Conservation (phyloP, 805 yeast species). For the Isabelozyma rhagii region DNA sequence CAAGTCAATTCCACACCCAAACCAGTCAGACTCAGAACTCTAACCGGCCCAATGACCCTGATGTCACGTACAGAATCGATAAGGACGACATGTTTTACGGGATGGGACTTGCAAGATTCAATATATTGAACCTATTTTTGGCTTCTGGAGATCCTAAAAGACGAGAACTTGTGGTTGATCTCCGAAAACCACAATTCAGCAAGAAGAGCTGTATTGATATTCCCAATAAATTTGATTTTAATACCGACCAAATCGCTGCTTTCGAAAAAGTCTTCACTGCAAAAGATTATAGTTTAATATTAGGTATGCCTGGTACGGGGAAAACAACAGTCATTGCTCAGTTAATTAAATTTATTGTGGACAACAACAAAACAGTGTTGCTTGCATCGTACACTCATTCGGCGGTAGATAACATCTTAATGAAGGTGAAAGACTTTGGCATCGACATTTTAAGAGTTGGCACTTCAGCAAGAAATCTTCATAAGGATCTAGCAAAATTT, state of each 20-base stretch:
- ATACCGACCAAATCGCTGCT: slow-evolving; percentile 70
- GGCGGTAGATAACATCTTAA: slow-evolving; percentile 89
- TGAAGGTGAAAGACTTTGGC: slow-evolving; percentile 52
- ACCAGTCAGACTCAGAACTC: background rate
- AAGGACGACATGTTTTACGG: slow-evolving; percentile 76
- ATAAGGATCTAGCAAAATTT: slow-evolving; percentile 55
- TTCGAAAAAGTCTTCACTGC: slow-evolving; percentile 61
- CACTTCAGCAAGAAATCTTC: slow-evolving; percentile 47
- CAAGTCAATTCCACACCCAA: background rate
- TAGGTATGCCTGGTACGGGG: slow-evolving; percentile 98
- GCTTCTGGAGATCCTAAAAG: slow-evolving; percentile 44
- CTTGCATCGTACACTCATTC: slow-evolving; percentile 90
- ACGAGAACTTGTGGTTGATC: slow-evolving; percentile 53
- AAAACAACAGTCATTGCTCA: slow-evolving; percentile 70
- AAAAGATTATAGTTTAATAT: slow-evolving; percentile 71
- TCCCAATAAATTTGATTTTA: slow-evolving; percentile 37
- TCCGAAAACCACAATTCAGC: slow-evolving; percentile 45
- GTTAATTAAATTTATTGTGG: slow-evolving; percentile 59
- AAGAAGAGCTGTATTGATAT: slow-evolving; percentile 13
- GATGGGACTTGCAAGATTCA: slow-evolving; percentile 72
- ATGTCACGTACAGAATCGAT: slow-evolving; percentile 60
- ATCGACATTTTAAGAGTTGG: slow-evolving; percentile 67
- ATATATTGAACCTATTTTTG: slow-evolving; percentile 65
- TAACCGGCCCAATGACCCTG: background rate
- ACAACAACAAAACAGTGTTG: slow-evolving; percentile 62